phyloP scores from a whole-genome alignment of 192 early-diverging fungal species.

The Podila horticola region DNA sequence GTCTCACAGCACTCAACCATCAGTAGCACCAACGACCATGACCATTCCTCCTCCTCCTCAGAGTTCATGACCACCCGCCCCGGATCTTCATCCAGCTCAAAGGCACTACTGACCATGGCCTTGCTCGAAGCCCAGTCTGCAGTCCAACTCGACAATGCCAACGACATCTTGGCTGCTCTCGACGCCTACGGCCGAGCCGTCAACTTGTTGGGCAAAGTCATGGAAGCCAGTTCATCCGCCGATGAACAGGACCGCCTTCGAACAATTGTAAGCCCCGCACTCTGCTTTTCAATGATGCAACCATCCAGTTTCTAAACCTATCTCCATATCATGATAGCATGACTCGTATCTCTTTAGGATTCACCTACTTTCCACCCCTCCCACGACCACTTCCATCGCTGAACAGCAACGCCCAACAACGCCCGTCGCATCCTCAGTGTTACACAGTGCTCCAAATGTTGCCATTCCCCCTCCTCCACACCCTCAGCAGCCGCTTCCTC shows the following conservation, averaged over 20 bases:
- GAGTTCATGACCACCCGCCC: constrained; percentile 27
- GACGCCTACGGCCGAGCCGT: constrained; percentile 36
- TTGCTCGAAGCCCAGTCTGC: constrained; percentile 47
- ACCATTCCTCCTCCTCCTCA: constrained; percentile 5
- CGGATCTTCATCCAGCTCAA: constrained; percentile 42
- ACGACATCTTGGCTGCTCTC: constrained; percentile 32
- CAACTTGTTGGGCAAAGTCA: constrained; percentile 33
- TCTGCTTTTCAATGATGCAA: neutral
- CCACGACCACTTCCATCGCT: constrained; percentile 14
- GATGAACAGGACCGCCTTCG: constrained; percentile 43
- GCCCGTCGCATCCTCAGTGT: neutral
- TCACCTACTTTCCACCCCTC: constrained; percentile 40
- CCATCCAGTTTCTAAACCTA: neutral
- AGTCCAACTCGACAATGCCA: constrained; percentile 37
- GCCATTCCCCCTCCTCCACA: constrained; percentile 14
- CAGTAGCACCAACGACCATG: neutral
- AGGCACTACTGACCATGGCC: constrained; percentile 37
- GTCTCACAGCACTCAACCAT: constrained; percentile 12
- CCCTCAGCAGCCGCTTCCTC: constrained; percentile 30
- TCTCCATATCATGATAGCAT: constrained; percentile 13
- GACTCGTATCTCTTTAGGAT: constrained; percentile 47
- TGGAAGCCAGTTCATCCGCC: constrained; percentile 38
- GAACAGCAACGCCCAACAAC: neutral
- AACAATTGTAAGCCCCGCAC: constrained; percentile 28
- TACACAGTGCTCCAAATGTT: neutral